Percentiles rank a stretch among this genome's conserved stretches.
These are phyloP conservation scores for Begonia masoniana DNA, from an alignment of 306 rosid genomes.

Conservation along the genomic window DNA sequence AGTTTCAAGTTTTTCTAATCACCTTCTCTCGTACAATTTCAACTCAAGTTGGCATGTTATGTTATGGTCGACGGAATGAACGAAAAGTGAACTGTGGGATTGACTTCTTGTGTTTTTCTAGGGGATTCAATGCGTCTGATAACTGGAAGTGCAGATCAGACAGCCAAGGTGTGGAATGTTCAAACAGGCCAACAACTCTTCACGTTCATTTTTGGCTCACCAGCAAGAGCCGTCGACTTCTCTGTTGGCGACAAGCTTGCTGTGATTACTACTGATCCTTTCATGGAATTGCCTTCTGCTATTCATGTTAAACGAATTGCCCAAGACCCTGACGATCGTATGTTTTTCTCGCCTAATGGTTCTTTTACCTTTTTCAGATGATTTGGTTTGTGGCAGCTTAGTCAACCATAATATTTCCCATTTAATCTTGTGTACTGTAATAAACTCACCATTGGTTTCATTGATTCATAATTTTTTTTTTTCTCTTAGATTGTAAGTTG, in stretches of 20 bases:
- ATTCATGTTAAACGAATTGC: slow-evolving; percentile 15
- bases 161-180: slow-evolving; percentile 72
- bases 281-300: slow-evolving; percentile 13
- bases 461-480: too few relatives aligned
- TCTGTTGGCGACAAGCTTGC: slow-evolving; percentile 18
- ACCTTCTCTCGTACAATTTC: neutral
- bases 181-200: slow-evolving; percentile 62
- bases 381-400: too few relatives aligned
- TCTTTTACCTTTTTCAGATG: neutral
- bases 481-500: too few relatives aligned
- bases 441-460: too few relatives aligned
- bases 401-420: too few relatives aligned
- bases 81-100: neutral
- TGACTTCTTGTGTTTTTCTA: slow-evolving; percentile 3
- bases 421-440: too few relatives aligned
- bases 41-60: neutral
- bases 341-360: neutral
- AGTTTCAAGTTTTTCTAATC: too few relatives aligned
- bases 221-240: slow-evolving; percentile 60
- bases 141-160: slow-evolving; percentile 81
- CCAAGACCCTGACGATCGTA: neutral
- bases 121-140: slow-evolving; percentile 54
- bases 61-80: neutral
- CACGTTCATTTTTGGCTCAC: slow-evolving; percentile 60
- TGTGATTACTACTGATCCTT: slow-evolving; percentile 13